phyloP scores from a whole-genome alignment of 148 eudicot genomes.

The Silene uniflora region DNA sequence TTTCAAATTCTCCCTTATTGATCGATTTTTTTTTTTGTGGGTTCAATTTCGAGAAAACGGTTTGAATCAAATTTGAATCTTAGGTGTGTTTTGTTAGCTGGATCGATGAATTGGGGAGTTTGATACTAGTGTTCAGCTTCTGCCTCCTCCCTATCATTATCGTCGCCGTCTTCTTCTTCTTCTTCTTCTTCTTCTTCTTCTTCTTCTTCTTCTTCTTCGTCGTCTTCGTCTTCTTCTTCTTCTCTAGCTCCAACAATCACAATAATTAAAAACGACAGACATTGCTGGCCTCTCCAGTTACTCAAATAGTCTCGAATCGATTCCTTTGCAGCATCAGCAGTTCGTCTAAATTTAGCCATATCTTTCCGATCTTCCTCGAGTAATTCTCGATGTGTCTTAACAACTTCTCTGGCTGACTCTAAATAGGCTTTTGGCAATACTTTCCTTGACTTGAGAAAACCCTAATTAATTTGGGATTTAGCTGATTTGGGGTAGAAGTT shows the following conservation, averaged over 20 bases:
- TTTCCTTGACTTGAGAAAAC: slow-evolving; percentile 80
- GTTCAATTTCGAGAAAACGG: slow-evolving; percentile 10
- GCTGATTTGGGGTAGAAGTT: too few species aligned
- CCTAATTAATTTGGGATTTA: too few species aligned
- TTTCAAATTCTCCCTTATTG: neutral
- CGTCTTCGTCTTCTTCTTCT: too few species aligned
- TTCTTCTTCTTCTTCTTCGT: too few species aligned
- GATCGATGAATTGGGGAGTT: slow-evolving; percentile 12
- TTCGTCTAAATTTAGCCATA: slow-evolving; percentile 67
- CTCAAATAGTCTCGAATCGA: slow-evolving; percentile 67
- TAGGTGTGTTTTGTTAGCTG: slow-evolving; percentile 5
- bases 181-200: too few species aligned
- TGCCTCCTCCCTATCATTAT: too few species aligned
- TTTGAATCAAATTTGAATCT: slow-evolving; percentile 19
- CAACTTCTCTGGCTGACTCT: slow-evolving; percentile 81
- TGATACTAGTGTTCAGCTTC: neutral
- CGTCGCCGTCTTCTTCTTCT: too few species aligned
- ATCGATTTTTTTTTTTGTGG: slow-evolving; percentile 7
- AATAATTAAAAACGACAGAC: too few species aligned
- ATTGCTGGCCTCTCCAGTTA: slow-evolving; percentile 73
- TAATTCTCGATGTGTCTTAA: slow-evolving; percentile 74
- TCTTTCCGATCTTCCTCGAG: slow-evolving; percentile 67
- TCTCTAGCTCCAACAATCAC: too few species aligned
- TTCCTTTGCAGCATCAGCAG: slow-evolving; percentile 91
- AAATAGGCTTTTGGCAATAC: slow-evolving; percentile 86